Percentiles rank a stretch among this genome's conserved stretches.
These are phyloP conservation scores for Akanthomyces uredinophilus DNA, from an alignment of 2,329 filamentous ascomycete species.

Conservation along the genomic window DNA sequence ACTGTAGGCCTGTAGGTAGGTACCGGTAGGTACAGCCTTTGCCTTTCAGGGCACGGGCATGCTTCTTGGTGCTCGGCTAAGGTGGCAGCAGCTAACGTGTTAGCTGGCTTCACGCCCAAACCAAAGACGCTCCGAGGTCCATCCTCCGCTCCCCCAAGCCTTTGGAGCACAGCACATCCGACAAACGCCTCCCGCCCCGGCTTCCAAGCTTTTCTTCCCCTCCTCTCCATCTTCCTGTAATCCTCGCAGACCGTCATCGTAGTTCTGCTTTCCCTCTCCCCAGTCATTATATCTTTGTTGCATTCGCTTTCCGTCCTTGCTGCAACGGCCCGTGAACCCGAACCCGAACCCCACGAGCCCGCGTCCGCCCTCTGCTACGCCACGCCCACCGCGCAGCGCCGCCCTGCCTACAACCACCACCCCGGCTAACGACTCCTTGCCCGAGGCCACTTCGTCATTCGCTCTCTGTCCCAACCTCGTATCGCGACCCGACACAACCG, in stretches of 20 bases:
- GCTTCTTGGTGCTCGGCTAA: not conserved
- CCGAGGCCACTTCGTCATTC: slow-evolving; percentile 11
- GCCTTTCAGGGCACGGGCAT: too few species aligned
- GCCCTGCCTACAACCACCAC: slow-evolving; percentile 1
- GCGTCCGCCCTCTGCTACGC: slow-evolving; percentile 8
- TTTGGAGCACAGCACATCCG: not conserved
- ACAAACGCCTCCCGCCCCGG: not conserved
- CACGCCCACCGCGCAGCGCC: slow-evolving; percentile 7
- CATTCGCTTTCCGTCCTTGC: not conserved
- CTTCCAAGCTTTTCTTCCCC: slow-evolving; percentile 1
- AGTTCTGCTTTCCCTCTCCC: slow-evolving; percentile 8
- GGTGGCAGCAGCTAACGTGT: slow-evolving; percentile 9
- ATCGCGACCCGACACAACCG: slow-evolving; percentile 5
- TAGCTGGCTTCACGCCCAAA: slow-evolving; percentile 3
- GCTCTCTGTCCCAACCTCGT: not conserved
- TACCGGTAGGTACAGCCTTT: too few species aligned
- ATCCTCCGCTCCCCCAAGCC: not conserved
- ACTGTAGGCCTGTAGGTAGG: too few species aligned
- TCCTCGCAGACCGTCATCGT: slow-evolving; percentile 1
- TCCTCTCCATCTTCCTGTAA: slow-evolving; percentile 3
- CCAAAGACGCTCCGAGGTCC: slow-evolving; percentile 9
- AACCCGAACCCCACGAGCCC: not conserved
- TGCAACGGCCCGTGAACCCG: not conserved
- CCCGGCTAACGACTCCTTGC: slow-evolving; percentile 1
- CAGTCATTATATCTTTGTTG: slow-evolving; percentile 9